These are phyloP conservation scores for Botrytis pseudocinerea DNA, from an alignment of 2,329 filamentous ascomycete species.

Conservation along the genomic window DNA sequence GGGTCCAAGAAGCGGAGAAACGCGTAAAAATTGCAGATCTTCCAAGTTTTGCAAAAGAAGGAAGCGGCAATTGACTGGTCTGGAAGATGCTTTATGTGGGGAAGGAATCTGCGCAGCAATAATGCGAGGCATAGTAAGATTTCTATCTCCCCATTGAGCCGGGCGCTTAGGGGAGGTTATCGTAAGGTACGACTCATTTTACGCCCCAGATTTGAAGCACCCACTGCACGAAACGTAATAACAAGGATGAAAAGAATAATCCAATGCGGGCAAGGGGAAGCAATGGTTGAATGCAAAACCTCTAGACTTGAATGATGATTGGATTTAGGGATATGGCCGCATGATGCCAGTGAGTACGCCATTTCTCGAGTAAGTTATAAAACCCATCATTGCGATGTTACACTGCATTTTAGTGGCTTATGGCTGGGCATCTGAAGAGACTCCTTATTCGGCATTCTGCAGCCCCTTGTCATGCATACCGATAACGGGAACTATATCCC, in stretches of 20 bases:
- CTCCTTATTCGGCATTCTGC: slow-evolving; percentile 29
- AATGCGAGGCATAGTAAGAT: slow-evolving; percentile 36
- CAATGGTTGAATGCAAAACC: slow-evolving; percentile 2
- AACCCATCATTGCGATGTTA: slow-evolving; percentile 25
- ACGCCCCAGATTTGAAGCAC: slow-evolving; percentile 26
- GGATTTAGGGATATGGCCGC: slow-evolving; percentile 24
- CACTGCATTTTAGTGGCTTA: slow-evolving; percentile 28
- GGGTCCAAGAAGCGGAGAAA: slow-evolving; percentile 19
- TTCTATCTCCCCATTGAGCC: slow-evolving; percentile 35
- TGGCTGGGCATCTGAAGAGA: slow-evolving; percentile 18
- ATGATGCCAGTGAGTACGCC: slow-evolving; percentile 27
- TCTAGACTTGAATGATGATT: slow-evolving; percentile 27
- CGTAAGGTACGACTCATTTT: slow-evolving; percentile 37
- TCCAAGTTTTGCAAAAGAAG: slow-evolving; percentile 15
- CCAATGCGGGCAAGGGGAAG: slow-evolving; percentile 11
- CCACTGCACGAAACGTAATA: slow-evolving; percentile 27
- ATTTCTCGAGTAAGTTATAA: slow-evolving; percentile 11
- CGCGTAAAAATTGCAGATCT: slow-evolving; percentile 17
- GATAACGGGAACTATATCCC: slow-evolving; percentile 31
- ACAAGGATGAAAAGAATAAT: slow-evolving; percentile 30
- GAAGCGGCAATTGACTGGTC: slow-evolving; percentile 32
- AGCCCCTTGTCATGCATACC: slow-evolving; percentile 36
- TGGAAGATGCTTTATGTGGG: slow-evolving; percentile 27
- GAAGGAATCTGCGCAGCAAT: slow-evolving; percentile 37
- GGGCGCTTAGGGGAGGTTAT: slow-evolving; percentile 41